phyloP scores from a whole-genome alignment of 148 eudicot species.

The Vaccinium macrocarpon region DNA sequence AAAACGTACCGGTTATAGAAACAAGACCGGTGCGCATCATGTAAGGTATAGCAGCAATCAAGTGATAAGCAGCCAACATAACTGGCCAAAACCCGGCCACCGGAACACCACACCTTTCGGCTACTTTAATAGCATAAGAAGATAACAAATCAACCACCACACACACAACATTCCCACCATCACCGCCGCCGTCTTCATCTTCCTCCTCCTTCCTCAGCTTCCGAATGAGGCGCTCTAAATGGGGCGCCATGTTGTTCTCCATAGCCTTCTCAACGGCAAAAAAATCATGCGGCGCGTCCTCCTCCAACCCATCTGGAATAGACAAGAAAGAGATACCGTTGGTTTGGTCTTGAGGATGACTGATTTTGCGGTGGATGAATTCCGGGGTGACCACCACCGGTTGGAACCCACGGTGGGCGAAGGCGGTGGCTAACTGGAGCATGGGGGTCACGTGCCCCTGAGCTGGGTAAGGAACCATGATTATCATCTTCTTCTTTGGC shows the following conservation, averaged over 20 bases:
- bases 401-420: constrained; percentile 20
- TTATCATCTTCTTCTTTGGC: constrained; percentile 11
- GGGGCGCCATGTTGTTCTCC: constrained; percentile 40
- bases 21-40: constrained; percentile 48
- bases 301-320: constrained; percentile 35
- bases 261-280: constrained; percentile 43
- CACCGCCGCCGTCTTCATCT: constrained; percentile 11
- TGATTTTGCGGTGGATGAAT: constrained; percentile 39
- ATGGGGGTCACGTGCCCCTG: constrained; percentile 58
- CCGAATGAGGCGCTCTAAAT: constrained; percentile 25
- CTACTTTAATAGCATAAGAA: constrained; percentile 69
- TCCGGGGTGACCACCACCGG: constrained; percentile 37
- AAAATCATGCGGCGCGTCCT: constrained; percentile 32
- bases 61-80: constrained; percentile 54
- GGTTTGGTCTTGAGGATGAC: neutral
- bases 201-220: constrained; percentile 15
- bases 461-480: constrained; percentile 54
- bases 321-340: constrained; percentile 19
- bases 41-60: constrained; percentile 53
- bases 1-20: constrained; percentile 49
- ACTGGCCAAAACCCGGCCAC: constrained; percentile 84
- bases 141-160: constrained; percentile 48
- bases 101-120: constrained; percentile 27
- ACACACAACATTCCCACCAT: constrained; percentile 22
- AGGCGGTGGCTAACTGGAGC: constrained; percentile 34